A percentile compares a stretch with the other conserved stretches of the same genome.
Conservation (phyloP, 371 early-diverging fungal species). For the Lichtheimia corymbifera region DNA sequence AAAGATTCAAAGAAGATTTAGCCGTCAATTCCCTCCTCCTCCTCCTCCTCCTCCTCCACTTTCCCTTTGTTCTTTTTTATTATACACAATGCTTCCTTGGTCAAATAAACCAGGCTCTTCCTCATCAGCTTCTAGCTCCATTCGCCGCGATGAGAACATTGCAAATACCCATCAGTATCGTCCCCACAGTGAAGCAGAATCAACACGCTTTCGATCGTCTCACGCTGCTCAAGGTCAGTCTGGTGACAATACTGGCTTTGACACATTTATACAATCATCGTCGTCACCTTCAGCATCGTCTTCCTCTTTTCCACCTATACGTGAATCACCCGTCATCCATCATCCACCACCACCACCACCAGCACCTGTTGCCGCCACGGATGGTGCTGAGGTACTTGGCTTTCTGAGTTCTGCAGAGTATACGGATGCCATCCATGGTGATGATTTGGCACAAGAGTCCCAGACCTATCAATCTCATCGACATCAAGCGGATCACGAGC, state of each 20-base stretch:
- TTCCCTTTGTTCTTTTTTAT: background rate
- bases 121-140: background rate
- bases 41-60: background rate
- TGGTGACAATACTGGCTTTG: conserved; percentile 1
- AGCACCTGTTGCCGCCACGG: conserved; percentile 5
- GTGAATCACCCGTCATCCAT: background rate
- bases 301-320: background rate
- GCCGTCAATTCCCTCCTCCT: background rate
- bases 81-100: conserved; percentile 13
- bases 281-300: background rate
- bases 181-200: background rate
- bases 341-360: background rate
- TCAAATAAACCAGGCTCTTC: conserved; percentile 16
- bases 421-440: conserved; percentile 32
- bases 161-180: conserved; percentile 13
- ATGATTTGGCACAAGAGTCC: conserved; percentile 33
- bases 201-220: conserved; percentile 11
- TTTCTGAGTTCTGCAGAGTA: conserved; percentile 33
- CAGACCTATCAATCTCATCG: conserved; percentile 24
- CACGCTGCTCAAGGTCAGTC: background rate
- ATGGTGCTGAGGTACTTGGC: conserved; percentile 33
- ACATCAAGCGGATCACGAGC: conserved; percentile 38
- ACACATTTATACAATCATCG: conserved; percentile 8
- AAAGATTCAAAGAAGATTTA: conserved; percentile 34
- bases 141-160: conserved; percentile 11